Base-by-base conservation (phyloP, 805 yeast genomes). In the Ogataea parapolymorpha region DNA sequence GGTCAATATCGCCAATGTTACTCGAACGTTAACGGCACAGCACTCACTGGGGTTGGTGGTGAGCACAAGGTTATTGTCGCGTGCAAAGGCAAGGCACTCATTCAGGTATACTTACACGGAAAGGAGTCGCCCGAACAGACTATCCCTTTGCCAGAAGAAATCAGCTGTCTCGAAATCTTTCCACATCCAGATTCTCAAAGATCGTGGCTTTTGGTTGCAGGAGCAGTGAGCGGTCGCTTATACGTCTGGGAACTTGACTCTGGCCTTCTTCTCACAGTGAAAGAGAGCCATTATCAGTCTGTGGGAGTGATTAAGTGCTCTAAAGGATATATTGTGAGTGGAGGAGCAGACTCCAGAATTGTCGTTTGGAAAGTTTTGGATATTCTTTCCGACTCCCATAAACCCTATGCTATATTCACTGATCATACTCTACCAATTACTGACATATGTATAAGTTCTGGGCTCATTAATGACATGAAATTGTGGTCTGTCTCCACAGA, bases 161-260 rank as follows among this genome's bases (percentile, higher is more conserved):
- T 90, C 29, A 64, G 75, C 11, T 77, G 87, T 56, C 53, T 87
- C 35, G 66, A 75, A 0, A 53, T 77, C 4, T 66, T 66, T 51
- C 68, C 66, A 29, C 42, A 66, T 51, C 61, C 61, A 8, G 47
- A 56, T 22, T 48, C 48, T 13, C 37, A 45, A 24, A 48, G 50
- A 18, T 49, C 49, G 6, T 82, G 84, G 73, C 57, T 85, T 28
- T 61, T 93, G 18, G 82, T 79, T 6, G 95, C 83, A 32, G 89
- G 91, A 45, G 72, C 93, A 39, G 58, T 68, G 44, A 56, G 82
- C n/a, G 98, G 98, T 10, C 76, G 80, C 49, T 48, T 93, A 12
- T 85, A 85, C 56, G 61, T 90, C 1, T 91, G 98, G 98, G 95
- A 88, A 53, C 57, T 90, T 37, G 62, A 72, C 8, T 82, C 93